Base-by-base conservation (phyloP, 2,329 filamentous ascomycete genomes). In the Cadophora luteo-olivacea region DNA sequence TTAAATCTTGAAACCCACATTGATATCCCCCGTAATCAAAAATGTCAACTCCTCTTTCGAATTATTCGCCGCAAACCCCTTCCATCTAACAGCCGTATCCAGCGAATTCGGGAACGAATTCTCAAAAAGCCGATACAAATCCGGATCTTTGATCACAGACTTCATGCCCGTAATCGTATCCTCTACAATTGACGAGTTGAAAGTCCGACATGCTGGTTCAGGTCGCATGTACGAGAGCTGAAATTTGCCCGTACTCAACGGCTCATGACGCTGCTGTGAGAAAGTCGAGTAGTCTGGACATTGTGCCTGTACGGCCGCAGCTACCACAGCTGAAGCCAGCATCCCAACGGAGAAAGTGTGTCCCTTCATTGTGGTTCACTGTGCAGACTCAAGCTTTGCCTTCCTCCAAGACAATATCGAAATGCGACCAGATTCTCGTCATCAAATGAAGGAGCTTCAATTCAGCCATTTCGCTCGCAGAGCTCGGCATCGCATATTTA, bases 181-280 rank as follows among this genome's bases (percentile, higher is more conserved):
- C 78, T 97, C 95, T 4, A 97, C 92, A 8, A 89, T 84, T 1
- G 89, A 85, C 2, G 92, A 92, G 70, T 87, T 87, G 82, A 96
- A 97, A 0, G 92, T 97, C 63, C 94, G 91, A 78, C 94, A 97
- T 75, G 87, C 85, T 63, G 86, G 82, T 1, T 85, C 85, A 0
- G 95, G 95, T 33, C 95, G 87, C 82, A 97, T 93, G 78, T 87
- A 97, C 0, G 93, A 91, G 9, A 97, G 87, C 67, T 87, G 83
- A 77, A 96, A 86, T 8, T 87, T 88, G 14, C 95, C 94, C n/a
- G 86, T 81, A 72, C 92, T 97, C 75, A 89, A 89, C 1, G 95
- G 95, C 45, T 85, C 82, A 77, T 95, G 91, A 5, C 79, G 80
- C 66, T 84, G 77, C 70, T 81, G 83, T 0, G 90, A 83, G 78